Evolutionary conservation across 2,329 filamentous ascomycete genomes (phyloP), one percentile per base, ranked within the genome.

Genomic region (Aspergillus fumigatiaffinis): DNA sequence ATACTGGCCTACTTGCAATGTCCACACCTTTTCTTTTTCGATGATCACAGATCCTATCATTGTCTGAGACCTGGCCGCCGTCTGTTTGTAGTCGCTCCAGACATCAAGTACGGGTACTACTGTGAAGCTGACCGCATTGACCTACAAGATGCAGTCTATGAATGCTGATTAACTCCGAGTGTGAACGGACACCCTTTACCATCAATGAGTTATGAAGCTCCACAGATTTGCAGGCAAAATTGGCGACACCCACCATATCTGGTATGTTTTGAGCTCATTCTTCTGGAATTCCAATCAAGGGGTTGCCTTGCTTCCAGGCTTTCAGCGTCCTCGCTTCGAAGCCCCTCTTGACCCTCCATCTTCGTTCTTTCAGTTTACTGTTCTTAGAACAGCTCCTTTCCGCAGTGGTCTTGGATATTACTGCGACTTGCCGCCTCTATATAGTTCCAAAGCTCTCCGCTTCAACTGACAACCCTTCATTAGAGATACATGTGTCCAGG

Each of bases 221-320:
- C 42, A 10, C 42, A 44, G 51, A 14, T 32, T 35, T 25, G 25
- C 44, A 21, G 50, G 47, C 32, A 52, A 51, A 17, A 4, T 25
- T 52, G 29, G 25, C 17, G 28, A 49, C 17, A 20, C 41, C 51
- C 52, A 55, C 56, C 42, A 50, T 58, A 20, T 54, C 54, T 65
- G 66, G 65, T 63, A 68, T 68, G 66, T 65, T 68, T 67, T 56
- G 58, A 52, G 44, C 47, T 38, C 20, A 26, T 21, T 42, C 51
- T 55, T 53, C 49, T 63, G 54, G 56, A 63, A 64, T 68, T 58
- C 57, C 57, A 55, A 70, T 66, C 68, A 68, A 70, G 68, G 69
- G 68, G 59, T 67, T 65, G 38, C 52, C 51, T 41, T 29, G 52
- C 56, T 53, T 52, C 47, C 53, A 25, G 44, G 20, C 23, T 14